Evolutionary conservation across 495 filamentous ascomycete genomes (phyloP), one percentile per base, ranked within the genome.

Genomic region (Thozetella sp.): DNA sequence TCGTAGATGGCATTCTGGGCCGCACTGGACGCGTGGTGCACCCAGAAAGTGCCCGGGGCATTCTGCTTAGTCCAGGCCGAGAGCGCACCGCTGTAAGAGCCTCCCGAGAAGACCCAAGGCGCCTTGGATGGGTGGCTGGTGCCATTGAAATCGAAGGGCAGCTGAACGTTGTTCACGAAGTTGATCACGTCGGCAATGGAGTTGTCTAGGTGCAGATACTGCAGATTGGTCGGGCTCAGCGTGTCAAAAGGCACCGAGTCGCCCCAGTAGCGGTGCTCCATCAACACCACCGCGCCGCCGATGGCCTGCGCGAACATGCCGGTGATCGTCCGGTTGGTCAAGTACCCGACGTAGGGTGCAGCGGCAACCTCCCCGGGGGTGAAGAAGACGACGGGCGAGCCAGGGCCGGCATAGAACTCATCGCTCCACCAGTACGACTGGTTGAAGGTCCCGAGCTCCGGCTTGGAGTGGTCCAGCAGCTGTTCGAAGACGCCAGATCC

Each of bases 221-320:
- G 77, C 67, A 90, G 68, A 19, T 83, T 88, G 59, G 86, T 70
- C 6, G 80, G 71, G 0, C 77, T 84, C 56, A 89, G 69, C 20
- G 72, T 67, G 15, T 72, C 67, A 61, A 80, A 89, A 1, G 88
- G 88, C 1, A 84, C 85, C 4, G 84, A 88, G 55, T 75, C 73
- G 45, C 86, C 86, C 81, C 82, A 88, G 69, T 86, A 88, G 23
- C 86, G 76, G 61, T 86, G 86, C 71, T 88, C 86, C 50, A 87
- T 58, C 55, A 87, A 68, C 34, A 88, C 58, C 11, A 83, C 80
- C 17, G 85, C 86, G 48, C 78, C 86, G 51, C 82, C 77, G 25
- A 84, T 78, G 56, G 80, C 76, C 66, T 83, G 70, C 3, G 83
- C 85, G 53, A 78, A 77, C 1, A 74, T 60, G 52, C 86, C 86